Evolutionary conservation across 257 asterid species (phyloP).

Genomic region (Echites panduratus): DNA sequence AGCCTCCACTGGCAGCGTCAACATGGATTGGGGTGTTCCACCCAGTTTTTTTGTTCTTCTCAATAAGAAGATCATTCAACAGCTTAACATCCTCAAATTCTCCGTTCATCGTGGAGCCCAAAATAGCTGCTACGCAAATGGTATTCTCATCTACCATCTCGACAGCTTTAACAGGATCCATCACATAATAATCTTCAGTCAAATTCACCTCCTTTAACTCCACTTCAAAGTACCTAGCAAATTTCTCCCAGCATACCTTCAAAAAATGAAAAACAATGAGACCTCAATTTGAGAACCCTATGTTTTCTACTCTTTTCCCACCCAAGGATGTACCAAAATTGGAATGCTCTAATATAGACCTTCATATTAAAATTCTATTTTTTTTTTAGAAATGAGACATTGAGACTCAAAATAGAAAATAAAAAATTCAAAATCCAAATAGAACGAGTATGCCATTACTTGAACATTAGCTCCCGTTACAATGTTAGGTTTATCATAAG

Average conservation of each 20-base stretch:
- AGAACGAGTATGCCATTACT: too few species aligned
- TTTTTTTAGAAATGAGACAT: too few species aligned
- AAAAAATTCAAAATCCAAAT: too few species aligned
- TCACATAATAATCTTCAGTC: not conserved
- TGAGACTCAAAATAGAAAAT: too few species aligned
- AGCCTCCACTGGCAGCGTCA: slow-evolving; percentile 7
- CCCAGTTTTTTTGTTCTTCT: slow-evolving; percentile 2
- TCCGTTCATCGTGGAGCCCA: slow-evolving; percentile 2
- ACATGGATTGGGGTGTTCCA: slow-evolving; percentile 8
- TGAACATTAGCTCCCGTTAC: not conserved
- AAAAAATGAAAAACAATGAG: too few species aligned
- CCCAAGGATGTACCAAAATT: too few species aligned
- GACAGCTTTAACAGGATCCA: slow-evolving; percentile 7
- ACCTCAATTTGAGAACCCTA: not conserved
- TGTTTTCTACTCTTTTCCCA: too few species aligned
- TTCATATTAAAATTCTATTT: too few species aligned
- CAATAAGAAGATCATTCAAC: not conserved
- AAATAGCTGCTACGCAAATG: slow-evolving; percentile 3
- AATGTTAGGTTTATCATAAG: not conserved
- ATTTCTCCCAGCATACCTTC: slow-evolving; percentile 9
- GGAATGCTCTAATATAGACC: too few species aligned
- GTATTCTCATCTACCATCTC: slow-evolving; percentile 10
- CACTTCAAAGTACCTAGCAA: slow-evolving; percentile 8
- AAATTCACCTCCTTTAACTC: slow-evolving; percentile 8
- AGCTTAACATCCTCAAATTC: slow-evolving; percentile 12